A percentile compares a stretch with the other conserved stretches of the same genome.
Evolutionary conservation across 441 rosid species (phyloP).

Genomic region (Capsella rubella): DNA sequence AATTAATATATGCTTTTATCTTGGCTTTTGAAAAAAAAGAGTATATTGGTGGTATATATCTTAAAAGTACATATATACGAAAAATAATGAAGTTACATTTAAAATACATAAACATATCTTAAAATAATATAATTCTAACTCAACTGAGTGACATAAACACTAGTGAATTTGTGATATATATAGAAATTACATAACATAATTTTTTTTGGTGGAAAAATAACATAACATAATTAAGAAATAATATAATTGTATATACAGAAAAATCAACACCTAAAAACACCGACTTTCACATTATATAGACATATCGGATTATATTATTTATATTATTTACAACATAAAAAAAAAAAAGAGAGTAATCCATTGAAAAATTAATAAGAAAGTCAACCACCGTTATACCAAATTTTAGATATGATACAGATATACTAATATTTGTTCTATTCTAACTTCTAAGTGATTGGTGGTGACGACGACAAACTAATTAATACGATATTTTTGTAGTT

Average conservation of each 20-base stretch:
- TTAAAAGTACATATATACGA: no score
- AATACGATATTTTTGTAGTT: slow-evolving; percentile 7
- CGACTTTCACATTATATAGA: slow-evolving; percentile 13
- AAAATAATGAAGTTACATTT: not conserved
- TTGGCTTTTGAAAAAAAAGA: not conserved
- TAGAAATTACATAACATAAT: not conserved
- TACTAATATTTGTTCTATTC: no score
- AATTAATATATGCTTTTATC: not conserved
- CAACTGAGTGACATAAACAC: not conserved
- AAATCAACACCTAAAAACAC: slow-evolving; percentile 31
- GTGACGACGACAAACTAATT: slow-evolving; percentile 14
- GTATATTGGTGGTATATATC: no score
- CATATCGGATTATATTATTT: not conserved
- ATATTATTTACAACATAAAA: not conserved
- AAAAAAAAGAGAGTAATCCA: no score
- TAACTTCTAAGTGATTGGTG: slow-evolving; percentile 7
- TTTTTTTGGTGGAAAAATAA: no score
- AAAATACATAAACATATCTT: not conserved
- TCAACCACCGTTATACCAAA: slow-evolving; percentile 42
- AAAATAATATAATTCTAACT: not conserved
- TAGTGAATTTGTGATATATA: not conserved
- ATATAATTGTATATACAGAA: not conserved
- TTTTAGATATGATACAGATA: slow-evolving; percentile 14
- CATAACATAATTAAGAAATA: not conserved
- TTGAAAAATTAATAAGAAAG: slow-evolving; percentile 14